A percentile compares a stretch with the other conserved stretches of the same genome.
Evolutionary conservation across 805 yeast genomes (phyloP).

Genomic region (Saccharomycopsis amapae): DNA sequence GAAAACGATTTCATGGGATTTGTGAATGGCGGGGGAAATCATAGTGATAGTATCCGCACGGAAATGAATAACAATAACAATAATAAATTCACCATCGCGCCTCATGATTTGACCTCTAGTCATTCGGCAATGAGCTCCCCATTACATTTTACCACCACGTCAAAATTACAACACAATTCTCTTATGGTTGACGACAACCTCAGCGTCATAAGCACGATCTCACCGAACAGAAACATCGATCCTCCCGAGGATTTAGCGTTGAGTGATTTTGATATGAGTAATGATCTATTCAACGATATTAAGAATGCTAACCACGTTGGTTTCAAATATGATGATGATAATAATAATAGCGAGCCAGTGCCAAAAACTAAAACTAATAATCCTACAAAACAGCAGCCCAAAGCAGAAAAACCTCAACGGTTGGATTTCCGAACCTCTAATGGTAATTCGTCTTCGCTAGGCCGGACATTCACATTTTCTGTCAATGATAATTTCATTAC

Average conservation of each 20-base stretch:
- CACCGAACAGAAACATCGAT: background rate
- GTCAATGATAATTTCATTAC: too few species aligned
- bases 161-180: too few species aligned
- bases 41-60: background rate
- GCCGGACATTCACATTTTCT: too few species aligned
- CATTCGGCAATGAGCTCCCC: slow-evolving; percentile 4
- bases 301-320: too few species aligned
- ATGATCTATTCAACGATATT: too few species aligned
- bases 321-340: too few species aligned
- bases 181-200: background rate
- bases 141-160: slow-evolving; percentile 1
- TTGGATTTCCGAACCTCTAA: background rate
- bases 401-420: background rate
- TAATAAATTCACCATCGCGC: background rate
- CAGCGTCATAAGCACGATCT: background rate
- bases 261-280: too few species aligned
- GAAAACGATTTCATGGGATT: slow-evolving; percentile 2
- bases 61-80: background rate
- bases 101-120: background rate
- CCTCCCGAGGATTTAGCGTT: background rate
- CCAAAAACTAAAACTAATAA: too few species aligned
- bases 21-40: background rate
- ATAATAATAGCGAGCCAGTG: too few species aligned
- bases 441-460: too few species aligned
- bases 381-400: too few species aligned